Evolutionary conservation across 2,329 filamentous ascomycete genomes (phyloP).

Genomic region (Fusarium hostae): DNA sequence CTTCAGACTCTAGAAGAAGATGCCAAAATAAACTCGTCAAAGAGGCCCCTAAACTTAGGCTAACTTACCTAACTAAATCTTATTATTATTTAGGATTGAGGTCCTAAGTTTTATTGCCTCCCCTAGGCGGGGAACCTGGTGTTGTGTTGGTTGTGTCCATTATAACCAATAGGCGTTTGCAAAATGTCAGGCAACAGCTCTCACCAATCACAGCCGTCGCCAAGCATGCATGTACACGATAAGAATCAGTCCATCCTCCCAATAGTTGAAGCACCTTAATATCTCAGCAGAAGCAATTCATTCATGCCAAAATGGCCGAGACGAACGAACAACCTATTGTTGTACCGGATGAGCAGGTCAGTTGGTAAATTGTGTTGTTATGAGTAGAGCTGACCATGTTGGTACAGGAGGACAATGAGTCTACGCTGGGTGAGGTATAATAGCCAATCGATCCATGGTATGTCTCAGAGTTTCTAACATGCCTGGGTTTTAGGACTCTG

Average conservation of each 20-base stretch:
- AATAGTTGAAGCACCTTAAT: background rate
- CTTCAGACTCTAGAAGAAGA: too few species aligned
- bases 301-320: background rate
- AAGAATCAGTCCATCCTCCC: background rate
- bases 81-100: too few species aligned
- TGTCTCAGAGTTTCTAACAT: background rate
- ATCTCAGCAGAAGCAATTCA: background rate
- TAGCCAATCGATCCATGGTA: accelerated
- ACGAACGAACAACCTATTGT: background rate
- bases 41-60: too few species aligned
- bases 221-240: background rate
- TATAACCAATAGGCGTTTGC: background rate
- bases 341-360: background rate
- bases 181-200: background rate
- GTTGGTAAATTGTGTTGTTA: accelerated
- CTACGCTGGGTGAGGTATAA: background rate
- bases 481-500: background rate
- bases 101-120: too few species aligned
- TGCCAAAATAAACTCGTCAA: too few species aligned
- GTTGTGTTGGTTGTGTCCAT: background rate
- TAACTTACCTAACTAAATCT: too few species aligned
- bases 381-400: accelerated
- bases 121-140: background rate
- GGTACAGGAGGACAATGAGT: background rate
- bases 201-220: background rate